Percentiles rank a stretch among this genome's conserved stretches.
Evolutionary conservation across 2,329 filamentous ascomycete genomes (phyloP).

Genomic region (Fusarium mundagurra): DNA sequence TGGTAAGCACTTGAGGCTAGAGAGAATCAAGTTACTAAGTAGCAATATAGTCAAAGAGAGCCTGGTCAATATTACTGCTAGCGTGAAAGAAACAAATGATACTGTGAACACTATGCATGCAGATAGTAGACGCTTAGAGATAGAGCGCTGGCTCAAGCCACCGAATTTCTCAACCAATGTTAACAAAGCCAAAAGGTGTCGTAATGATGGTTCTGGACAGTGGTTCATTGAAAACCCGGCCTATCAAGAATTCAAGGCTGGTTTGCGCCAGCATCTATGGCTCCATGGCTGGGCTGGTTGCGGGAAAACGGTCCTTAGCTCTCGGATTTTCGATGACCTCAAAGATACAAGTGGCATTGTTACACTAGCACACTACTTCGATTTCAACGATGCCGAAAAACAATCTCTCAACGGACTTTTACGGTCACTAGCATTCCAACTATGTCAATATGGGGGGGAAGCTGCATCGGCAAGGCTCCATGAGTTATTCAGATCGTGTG

Average conservation of each 20-base stretch:
- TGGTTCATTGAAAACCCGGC: neutral
- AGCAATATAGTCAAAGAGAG: neutral
- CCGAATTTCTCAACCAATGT: slow-evolving; percentile 17
- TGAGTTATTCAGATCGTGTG: neutral
- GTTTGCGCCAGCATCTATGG: neutral
- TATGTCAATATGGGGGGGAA: rapidly evolving
- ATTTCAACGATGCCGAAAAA: slow-evolving; percentile 34
- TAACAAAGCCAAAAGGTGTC: slow-evolving; percentile 5
- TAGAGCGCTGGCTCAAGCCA: slow-evolving; percentile 25
- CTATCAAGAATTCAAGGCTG: neutral
- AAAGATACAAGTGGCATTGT: neutral
- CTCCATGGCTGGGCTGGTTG: slow-evolving; percentile 26
- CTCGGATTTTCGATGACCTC: slow-evolving; percentile 28
- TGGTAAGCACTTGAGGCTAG: rapidly evolving
- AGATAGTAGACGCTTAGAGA: rapidly evolving
- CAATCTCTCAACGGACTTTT: slow-evolving; percentile 23
- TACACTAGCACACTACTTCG: slow-evolving; percentile 32
- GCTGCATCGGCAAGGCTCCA: neutral
- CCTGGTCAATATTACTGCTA: neutral
- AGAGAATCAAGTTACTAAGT: neutral
- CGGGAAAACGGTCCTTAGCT: slow-evolving; percentile 34
- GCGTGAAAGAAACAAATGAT: neutral
- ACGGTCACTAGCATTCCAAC: slow-evolving; percentile 20
- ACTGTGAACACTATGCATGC: neutral
- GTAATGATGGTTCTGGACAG: slow-evolving; percentile 6